Conservation (phyloP, 129 eudicot genomes). For the Flaveria trinervia region DNA sequence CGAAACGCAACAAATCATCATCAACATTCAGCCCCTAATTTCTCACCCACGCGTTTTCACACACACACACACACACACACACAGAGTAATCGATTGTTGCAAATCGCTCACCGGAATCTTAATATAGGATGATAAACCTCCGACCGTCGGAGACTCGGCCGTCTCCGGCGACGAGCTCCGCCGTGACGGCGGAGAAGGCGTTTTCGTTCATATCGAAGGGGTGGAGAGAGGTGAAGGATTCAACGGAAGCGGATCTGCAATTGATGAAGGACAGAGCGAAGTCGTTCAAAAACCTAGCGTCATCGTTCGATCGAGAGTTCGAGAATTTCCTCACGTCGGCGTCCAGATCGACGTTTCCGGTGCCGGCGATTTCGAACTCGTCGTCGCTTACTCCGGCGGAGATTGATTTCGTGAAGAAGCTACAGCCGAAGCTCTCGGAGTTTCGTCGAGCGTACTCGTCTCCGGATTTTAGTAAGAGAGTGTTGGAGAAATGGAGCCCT, state of each 20-base stretch:
- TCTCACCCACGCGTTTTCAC: slow-evolving; percentile 31
- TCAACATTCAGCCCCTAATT: slow-evolving; percentile 42
- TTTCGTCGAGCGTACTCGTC: slow-evolving; percentile 77
- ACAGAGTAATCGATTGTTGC: slow-evolving; percentile 4
- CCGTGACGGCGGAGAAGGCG: slow-evolving; percentile 83
- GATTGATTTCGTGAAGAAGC: slow-evolving; percentile 66
- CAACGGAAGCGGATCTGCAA: slow-evolving; percentile 89
- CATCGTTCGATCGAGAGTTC: slow-evolving; percentile 64
- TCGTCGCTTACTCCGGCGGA: slow-evolving; percentile 61
- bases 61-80: slow-evolving; percentile 2
- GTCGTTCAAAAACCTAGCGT: slow-evolving; percentile 72
- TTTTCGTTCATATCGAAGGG: slow-evolving; percentile 77
- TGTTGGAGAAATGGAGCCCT: slow-evolving; percentile 66
- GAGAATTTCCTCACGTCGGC: slow-evolving; percentile 88
- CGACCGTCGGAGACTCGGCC: slow-evolving; percentile 50
- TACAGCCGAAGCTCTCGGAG: slow-evolving; percentile 80
- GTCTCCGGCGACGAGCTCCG: slow-evolving; percentile 40
- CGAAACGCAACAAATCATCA: slow-evolving; percentile 27
- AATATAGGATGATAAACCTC: slow-evolving; percentile 46
- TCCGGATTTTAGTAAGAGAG: slow-evolving; percentile 67
- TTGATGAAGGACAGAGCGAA: slow-evolving; percentile 78
- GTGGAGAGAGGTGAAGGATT: slow-evolving; percentile 83
- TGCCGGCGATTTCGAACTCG: slow-evolving; percentile 53
- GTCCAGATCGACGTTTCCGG: slow-evolving; percentile 67
- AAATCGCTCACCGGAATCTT: slow-evolving; percentile 5